Base-by-base conservation (phyloP, 345 rosid species). In the Bretschneidera sinensis region DNA sequence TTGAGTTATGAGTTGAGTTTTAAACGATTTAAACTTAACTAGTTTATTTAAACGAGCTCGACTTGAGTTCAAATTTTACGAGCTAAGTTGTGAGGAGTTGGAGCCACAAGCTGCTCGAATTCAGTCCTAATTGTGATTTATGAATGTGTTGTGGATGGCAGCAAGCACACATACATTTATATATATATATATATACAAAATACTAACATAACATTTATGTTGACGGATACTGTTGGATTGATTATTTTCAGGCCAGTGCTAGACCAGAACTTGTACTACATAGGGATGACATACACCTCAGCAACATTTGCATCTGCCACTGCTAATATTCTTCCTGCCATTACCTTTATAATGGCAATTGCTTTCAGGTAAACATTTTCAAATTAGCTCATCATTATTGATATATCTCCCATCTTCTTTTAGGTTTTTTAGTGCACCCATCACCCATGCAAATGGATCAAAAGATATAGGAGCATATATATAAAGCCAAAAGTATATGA, bases 221-320 rank as follows among this genome's bases (percentile, higher is more conserved):
- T 31, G 20, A n/a, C n/a, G n/a, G 33, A 50, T 48, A 19, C 28
- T 21, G 34, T 54, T 53, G 43, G 48, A 22, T 63, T 25, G 4
- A 48, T 48, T 39, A 62, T 59, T 57, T 48, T 64, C 79, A 92
- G 98, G 83, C 97, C 98, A 24, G 98, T 92, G 79, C 74, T 92
- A 21, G 98, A 89, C 62, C 98, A 92, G 77, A 92, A 92, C 24
- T 48, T 92, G 49, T 92, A 87, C 67, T 87, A 77, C 65, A 57
- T 84, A n/a, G 98, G 98, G 24, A 81, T 92, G 98, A 84, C 85
- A 60, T 82, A 80, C 78, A 92, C 98, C 4, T 76, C 98, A 0
- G 97, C 97, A 51, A 92, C 98, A 50, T 91, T 89, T 33, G 80
- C 98, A 59, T 79, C 97, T 0, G 95, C 97, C 19, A 74, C 80